Evolutionary conservation across 169 alveolate genomes (phyloP).

Genomic region (Plasmodium chabaudi): DNA sequence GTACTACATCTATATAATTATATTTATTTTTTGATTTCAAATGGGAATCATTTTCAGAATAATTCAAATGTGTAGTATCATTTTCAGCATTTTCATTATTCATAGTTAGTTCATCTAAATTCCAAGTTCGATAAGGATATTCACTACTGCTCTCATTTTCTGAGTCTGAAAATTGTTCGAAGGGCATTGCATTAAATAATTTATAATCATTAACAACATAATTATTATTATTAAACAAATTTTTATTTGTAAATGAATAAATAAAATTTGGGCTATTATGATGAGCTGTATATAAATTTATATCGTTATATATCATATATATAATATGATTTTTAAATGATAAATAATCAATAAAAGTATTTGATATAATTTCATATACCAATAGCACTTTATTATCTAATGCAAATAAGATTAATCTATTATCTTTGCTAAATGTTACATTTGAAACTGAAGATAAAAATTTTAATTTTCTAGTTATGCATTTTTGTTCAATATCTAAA

Average conservation of each 20-base stretch:
- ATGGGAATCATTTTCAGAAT: not conserved
- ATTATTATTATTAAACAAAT: slow-evolving; percentile 44
- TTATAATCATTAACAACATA: slow-evolving; percentile 53
- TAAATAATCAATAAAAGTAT: slow-evolving; percentile 58
- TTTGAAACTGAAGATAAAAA: slow-evolving; percentile 39
- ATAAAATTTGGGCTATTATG: slow-evolving; percentile 10
- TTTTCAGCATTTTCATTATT: slow-evolving; percentile 5
- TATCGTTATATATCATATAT: slow-evolving; percentile 56
- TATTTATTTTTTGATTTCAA: not conserved
- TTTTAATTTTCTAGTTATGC: slow-evolving; percentile 41
- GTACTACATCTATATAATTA: slow-evolving; percentile 11
- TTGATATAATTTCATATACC: slow-evolving; percentile 58
- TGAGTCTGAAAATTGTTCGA: slow-evolving; percentile 22
- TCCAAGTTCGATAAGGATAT: not conserved
- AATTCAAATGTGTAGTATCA: not conserved
- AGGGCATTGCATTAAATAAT: slow-evolving; percentile 52
- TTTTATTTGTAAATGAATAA: slow-evolving; percentile 60
- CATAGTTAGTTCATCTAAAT: slow-evolving; percentile 6
- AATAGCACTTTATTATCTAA: slow-evolving; percentile 34
- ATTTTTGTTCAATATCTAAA: slow-evolving; percentile 66
- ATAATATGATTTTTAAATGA: slow-evolving; percentile 26
- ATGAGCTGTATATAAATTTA: slow-evolving; percentile 51
- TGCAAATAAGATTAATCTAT: slow-evolving; percentile 57
- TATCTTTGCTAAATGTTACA: slow-evolving; percentile 62
- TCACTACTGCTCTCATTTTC: not conserved